phyloP scores from a whole-genome alignment of 441 rosid genomes.

The Populus hybrid region DNA sequence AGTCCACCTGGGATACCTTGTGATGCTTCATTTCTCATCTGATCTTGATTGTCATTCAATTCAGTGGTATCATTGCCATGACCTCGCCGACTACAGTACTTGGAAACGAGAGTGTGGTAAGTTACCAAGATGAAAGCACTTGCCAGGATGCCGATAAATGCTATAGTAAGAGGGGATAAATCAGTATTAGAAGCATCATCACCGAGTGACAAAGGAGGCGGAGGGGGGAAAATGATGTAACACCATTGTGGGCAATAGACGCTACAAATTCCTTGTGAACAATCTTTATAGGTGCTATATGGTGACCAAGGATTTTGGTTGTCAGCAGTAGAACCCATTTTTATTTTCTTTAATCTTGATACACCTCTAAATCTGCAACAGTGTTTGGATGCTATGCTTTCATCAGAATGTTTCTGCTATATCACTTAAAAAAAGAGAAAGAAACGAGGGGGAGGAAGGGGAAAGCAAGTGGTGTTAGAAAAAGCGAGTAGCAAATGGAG shows the following conservation, averaged over 20 bases:
- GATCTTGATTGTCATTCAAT: slow-evolving; percentile 22
- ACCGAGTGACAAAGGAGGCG: slow-evolving; percentile 42
- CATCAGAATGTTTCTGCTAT: not conserved
- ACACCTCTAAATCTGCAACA: not conserved
- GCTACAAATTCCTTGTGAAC: slow-evolving; percentile 78
- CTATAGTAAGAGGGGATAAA: slow-evolving; percentile 74
- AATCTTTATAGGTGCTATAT: slow-evolving; percentile 56
- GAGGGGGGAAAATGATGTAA: slow-evolving; percentile 74
- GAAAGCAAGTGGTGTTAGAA: not conserved
- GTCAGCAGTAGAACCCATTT: slow-evolving; percentile 53
- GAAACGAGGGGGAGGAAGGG: not conserved
- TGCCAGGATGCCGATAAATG: slow-evolving; percentile 62
- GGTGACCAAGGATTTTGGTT: slow-evolving; percentile 67
- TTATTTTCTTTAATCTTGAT: not conserved
- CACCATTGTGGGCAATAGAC: slow-evolving; percentile 86
- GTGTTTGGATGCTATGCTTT: not conserved
- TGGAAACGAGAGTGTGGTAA: slow-evolving; percentile 71
- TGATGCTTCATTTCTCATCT: slow-evolving; percentile 18
- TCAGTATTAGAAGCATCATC: slow-evolving; percentile 34
- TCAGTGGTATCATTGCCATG: not conserved
- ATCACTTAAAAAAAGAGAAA: not conserved
- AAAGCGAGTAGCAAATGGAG: slow-evolving; percentile 1
- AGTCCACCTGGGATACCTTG: slow-evolving; percentile 43
- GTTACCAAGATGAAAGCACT: slow-evolving; percentile 65
- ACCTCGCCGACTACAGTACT: slow-evolving; percentile 45